Base-by-base conservation (phyloP, 2,329 filamentous ascomycete species). In the Colletotrichum agaves region DNA sequence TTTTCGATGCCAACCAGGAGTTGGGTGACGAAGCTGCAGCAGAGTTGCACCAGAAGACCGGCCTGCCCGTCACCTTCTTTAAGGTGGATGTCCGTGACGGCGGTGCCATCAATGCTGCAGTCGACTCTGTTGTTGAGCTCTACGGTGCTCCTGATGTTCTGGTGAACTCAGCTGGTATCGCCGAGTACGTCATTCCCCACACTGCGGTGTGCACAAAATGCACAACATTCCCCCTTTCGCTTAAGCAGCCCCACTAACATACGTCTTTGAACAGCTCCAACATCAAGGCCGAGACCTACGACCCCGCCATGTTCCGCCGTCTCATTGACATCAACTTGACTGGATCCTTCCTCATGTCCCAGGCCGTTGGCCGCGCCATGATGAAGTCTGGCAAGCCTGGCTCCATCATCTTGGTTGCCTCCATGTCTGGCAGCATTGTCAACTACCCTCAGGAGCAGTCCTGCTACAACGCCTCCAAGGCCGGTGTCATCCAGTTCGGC, bases 361-460 rank as follows among this genome's bases (percentile, higher is more conserved):
- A 93, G 80, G 82, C 90, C n/a, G 87, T 91, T 23, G 90, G 89
- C 46, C 87, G 87, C 62, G 83, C 87, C 73, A 93, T 93, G 90
- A 93, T 94, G 80, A 82, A 84, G n/a, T 86, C 88, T 63, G 85
- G 86, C 75, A 90, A 89, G 80, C 88, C 89, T 12, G 92, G 92
- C 46, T 90, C 87, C 74, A 91, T 94, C 75, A 85, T 94, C 75
- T 87, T 93, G 69, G 88, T 94, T 60, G 91, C 91, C 35, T 93
- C 90, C 74, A 94, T 95, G 92, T 93, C 91, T 56, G 93, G 92
- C 72, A 88, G 89, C 81, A 89, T 95, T 71, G 92, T 94, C 85
- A 95, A 95, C 87, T 94, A 90, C 83, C 92, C 92, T 6, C 92
- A 94, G 81, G 90, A 93, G 82, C 92, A 94, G 82, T 89, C 85